Evolutionary conservation across 2,329 filamentous ascomycete genomes (phyloP).

Genomic region (Fusarium odoratissimum): DNA sequence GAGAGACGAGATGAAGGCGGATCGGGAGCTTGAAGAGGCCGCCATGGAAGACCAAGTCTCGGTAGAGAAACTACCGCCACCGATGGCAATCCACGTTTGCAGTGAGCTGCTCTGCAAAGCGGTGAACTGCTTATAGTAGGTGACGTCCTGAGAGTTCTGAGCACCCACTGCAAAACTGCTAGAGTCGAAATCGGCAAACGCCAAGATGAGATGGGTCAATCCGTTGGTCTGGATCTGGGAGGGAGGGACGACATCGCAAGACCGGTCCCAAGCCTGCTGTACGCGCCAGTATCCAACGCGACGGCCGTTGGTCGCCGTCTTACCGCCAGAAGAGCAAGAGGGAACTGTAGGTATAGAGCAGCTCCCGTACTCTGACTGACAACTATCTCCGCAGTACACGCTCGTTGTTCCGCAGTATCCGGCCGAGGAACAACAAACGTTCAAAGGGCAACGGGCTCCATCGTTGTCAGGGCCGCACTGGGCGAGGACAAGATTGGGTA

Average conservation of each 20-base stretch:
- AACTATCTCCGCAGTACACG: fast-evolving
- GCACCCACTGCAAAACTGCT: not conserved
- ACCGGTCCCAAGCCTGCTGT: not conserved
- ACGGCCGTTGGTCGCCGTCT: not conserved
- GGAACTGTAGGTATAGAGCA: not conserved
- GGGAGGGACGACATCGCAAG: not conserved
- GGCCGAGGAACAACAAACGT: not conserved
- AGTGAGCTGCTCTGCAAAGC: not conserved
- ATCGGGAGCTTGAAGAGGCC: not conserved
- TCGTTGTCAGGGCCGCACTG: not conserved
- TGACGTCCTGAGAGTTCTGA: not conserved
- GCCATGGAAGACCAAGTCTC: not conserved
- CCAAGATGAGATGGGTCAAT: not conserved
- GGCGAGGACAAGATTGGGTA: not conserved
- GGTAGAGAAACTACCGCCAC: not conserved
- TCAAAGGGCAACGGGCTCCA: not conserved
- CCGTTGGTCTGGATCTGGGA: not conserved
- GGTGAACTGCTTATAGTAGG: not conserved
- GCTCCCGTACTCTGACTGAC: not conserved
- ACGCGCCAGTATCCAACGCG: not conserved
- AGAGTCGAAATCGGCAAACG: not conserved
- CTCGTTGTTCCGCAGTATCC: not conserved
- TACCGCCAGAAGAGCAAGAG: not conserved
- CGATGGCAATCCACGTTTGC: not conserved
- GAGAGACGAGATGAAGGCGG: not conserved